A percentile compares a stretch with the other conserved stretches of the same genome.
Conservation (phyloP, 148 eudicot species). For the Arctostaphylos glauca region DNA sequence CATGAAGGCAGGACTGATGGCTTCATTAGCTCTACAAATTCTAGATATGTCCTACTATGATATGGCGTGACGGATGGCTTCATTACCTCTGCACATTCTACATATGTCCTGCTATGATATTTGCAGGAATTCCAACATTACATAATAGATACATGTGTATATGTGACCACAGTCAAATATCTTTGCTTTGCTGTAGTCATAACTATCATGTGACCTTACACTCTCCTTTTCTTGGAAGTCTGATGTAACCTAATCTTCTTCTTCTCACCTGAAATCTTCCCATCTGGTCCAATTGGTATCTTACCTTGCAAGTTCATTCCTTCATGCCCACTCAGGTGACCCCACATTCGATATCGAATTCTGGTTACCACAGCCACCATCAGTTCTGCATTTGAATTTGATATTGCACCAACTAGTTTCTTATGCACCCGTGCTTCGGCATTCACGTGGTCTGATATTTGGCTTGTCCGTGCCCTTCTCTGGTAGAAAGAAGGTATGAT, state of each 20-base stretch:
- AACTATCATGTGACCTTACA: neutral
- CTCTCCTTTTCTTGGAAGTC: slow-evolving; percentile 11
- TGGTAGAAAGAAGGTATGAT: slow-evolving; percentile 16
- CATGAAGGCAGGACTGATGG: neutral
- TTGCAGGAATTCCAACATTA: neutral
- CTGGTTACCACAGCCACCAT: slow-evolving; percentile 6
- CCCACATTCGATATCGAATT: slow-evolving; percentile 9
- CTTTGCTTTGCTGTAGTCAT: neutral
- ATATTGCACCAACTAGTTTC: neutral
- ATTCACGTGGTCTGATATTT: neutral
- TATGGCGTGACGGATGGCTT: neutral
- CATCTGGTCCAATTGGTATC: slow-evolving; percentile 13
- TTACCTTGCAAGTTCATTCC: slow-evolving; percentile 8
- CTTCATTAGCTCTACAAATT: too few species aligned
- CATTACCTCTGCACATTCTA: neutral
- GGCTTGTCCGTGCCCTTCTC: neutral
- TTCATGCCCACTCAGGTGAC: slow-evolving; percentile 9
- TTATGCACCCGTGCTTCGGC: neutral
- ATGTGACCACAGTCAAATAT: neutral
- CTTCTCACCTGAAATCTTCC: slow-evolving; percentile 24
- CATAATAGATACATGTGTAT: neutral
- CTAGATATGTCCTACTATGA: neutral
- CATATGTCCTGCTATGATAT: neutral
- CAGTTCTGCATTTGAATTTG: slow-evolving; percentile 10
- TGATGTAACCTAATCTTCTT: slow-evolving; percentile 14